Base-by-base conservation (phyloP, 306 rosid genomes). In the Aeschynomene evenia region DNA sequence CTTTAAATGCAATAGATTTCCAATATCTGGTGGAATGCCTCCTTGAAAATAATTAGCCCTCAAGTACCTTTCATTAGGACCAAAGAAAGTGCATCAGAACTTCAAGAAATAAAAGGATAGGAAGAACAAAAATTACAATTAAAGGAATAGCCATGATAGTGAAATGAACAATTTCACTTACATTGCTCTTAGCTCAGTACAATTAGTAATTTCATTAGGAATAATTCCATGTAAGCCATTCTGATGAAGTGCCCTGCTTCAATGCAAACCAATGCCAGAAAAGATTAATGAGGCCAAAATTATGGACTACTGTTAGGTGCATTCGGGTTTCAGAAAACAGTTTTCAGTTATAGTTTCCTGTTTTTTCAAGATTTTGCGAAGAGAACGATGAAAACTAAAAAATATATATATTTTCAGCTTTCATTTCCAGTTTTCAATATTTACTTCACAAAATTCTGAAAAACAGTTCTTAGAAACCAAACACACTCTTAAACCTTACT, bases 21-120 rank as follows among this genome's bases (percentile, higher is more conserved):
- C 94, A 69, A 88, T 79, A 69, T 68, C 79, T 22, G 88, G 65
- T 29, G 94, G 94, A n/a, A 86, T 82, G 34, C 91, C 91, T 45
- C 91, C 91, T 76, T 88, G 86, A 16, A 88, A 82, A 82, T 82
- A 86, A 71, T 86, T 88, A 54, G 80, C 89, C 68, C 95, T 80
- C 87, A 88, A 66, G 71, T 88, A 88, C 75, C 95, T 86, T 62
- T 5, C 46, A 58, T 48, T 19, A 49, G 8, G 53, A 66, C 3
- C 33, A 67, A 3, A 19, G 33, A 34, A 21, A 40, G 13, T 22
- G 0, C 2, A 26, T 68, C 23, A 67, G 22, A 19, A 8, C 13
- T 45, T 45, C 20, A 13, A 5, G 60, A 42, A 51, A 6, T 13
- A 16, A 10, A 43, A 43, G 51, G 52, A 24, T 22, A 40, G 1